These are phyloP conservation scores for Metschnikowia matae DNA, from an alignment of 805 yeast species.

Conservation along the genomic window DNA sequence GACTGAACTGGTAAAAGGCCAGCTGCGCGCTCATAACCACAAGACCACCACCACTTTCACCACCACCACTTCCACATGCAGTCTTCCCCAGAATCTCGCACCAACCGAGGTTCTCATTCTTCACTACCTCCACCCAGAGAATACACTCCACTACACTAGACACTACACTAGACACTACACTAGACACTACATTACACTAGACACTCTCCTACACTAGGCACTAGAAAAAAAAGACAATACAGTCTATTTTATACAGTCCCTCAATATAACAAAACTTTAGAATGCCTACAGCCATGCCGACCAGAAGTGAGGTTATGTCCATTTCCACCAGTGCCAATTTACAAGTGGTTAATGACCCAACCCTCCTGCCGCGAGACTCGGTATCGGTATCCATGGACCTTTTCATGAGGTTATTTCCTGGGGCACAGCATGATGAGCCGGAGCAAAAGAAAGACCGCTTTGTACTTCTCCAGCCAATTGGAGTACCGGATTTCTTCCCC, in stretches of 20 bases:
- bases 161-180: neutral
- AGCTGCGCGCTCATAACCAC: too few relatives aligned
- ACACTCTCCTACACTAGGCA: too few relatives aligned
- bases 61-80: neutral
- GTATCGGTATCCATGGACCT: slow-evolving; percentile 34
- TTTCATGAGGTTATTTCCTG: slow-evolving; percentile 31
- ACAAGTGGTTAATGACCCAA: slow-evolving; percentile 30
- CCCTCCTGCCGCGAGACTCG: slow-evolving; percentile 22
- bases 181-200: neutral
- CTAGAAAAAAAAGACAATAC: too few relatives aligned
- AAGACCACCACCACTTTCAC: too few relatives aligned
- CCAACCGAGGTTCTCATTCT: slow-evolving; percentile 2
- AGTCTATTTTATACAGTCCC: too few relatives aligned
- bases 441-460: slow-evolving; percentile 13
- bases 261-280: neutral
- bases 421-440: slow-evolving; percentile 8
- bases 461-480: slow-evolving; percentile 35
- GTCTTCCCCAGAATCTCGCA: slow-evolving; percentile 3
- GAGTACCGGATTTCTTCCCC: slow-evolving; percentile 37
- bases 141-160: neutral
- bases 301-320: slow-evolving; percentile 8
- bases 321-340: slow-evolving; percentile 28
- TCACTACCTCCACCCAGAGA: neutral
- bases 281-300: slow-evolving; percentile 6
- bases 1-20: too few relatives aligned